phyloP scores from a whole-genome alignment of 2,329 filamentous ascomycete species.

The Fusarium robinianum region DNA sequence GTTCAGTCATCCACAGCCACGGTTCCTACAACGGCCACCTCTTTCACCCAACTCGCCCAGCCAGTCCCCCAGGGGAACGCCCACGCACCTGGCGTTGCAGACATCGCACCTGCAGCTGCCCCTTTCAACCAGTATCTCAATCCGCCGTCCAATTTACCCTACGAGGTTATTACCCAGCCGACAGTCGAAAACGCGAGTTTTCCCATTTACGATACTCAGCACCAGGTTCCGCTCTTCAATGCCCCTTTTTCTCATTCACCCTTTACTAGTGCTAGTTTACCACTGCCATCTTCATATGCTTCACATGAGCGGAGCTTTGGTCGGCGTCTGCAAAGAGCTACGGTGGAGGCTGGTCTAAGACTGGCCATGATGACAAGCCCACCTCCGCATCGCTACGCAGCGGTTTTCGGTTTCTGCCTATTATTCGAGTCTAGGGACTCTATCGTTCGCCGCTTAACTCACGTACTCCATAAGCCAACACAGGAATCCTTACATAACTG shows the following conservation, averaged over 20 bases:
- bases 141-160: constrained; percentile 36
- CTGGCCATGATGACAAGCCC: constrained; percentile 58
- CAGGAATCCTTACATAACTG: constrained; percentile 59
- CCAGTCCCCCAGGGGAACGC: constrained; percentile 18
- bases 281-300: constrained; percentile 59
- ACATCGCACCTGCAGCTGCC: constrained; percentile 6
- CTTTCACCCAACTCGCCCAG: no score
- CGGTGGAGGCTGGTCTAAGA: constrained; percentile 64
- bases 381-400: constrained; percentile 53
- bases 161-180: constrained; percentile 57
- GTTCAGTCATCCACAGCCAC: constrained; percentile 6
- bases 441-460: constrained; percentile 50
- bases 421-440: constrained; percentile 59
- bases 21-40: no score
- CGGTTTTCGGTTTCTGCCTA: constrained; percentile 71
- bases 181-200: constrained; percentile 60
- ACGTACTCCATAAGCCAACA: constrained; percentile 39
- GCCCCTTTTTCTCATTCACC: constrained; percentile 29
- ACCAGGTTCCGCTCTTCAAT: constrained; percentile 23
- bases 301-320: constrained; percentile 70
- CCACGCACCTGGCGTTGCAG: no score
- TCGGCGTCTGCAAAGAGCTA: constrained; percentile 68
- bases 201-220: constrained; percentile 42
- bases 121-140: constrained; percentile 11
- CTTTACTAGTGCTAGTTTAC: constrained; percentile 44